A percentile compares a stretch with the other conserved stretches of the same genome.
These are phyloP conservation scores for Globisporangium rhizosaccharum DNA, from an alignment of 352 stramenopile genomes.

Conservation along the genomic window DNA sequence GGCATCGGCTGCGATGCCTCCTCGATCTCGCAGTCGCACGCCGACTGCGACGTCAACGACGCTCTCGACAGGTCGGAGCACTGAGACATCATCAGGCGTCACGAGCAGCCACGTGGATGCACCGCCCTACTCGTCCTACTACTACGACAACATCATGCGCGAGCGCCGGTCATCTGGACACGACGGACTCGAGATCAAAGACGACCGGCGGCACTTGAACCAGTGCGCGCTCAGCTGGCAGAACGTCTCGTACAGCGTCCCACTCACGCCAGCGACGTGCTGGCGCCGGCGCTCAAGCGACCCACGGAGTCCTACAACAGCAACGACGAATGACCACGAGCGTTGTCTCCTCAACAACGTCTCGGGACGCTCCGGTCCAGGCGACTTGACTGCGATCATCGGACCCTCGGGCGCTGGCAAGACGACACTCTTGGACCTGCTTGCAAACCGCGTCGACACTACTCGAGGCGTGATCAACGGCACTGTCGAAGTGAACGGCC, in stretches of 20 bases:
- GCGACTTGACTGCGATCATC: constrained; percentile 37
- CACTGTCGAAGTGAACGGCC: constrained; percentile 45
- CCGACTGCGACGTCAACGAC: background rate
- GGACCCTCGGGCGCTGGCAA: constrained; percentile 31
- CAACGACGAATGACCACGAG: background rate
- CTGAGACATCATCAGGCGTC: too few relatives aligned
- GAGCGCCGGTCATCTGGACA: constrained; percentile 1
- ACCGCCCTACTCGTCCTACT: background rate
- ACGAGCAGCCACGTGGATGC: background rate
- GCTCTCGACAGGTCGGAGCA: too few relatives aligned
- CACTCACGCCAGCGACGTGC: constrained; percentile 2
- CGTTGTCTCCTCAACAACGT: constrained; percentile 29
- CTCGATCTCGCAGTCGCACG: background rate
- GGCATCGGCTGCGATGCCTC: background rate
- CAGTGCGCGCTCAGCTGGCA: constrained; percentile 22
- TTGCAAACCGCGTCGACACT: constrained; percentile 41
- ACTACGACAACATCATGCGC: background rate
- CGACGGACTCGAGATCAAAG: constrained; percentile 19
- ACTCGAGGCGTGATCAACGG: constrained; percentile 26
- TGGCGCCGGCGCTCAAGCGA: background rate
- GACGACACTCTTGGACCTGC: constrained; percentile 35
- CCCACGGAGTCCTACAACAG: background rate
- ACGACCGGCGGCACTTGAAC: constrained; percentile 14
- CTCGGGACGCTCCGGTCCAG: constrained; percentile 27
- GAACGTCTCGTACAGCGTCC: constrained; percentile 19